These are phyloP conservation scores for Lojkania enalia DNA, from an alignment of 2,329 filamentous ascomycete species.

Conservation along the genomic window DNA sequence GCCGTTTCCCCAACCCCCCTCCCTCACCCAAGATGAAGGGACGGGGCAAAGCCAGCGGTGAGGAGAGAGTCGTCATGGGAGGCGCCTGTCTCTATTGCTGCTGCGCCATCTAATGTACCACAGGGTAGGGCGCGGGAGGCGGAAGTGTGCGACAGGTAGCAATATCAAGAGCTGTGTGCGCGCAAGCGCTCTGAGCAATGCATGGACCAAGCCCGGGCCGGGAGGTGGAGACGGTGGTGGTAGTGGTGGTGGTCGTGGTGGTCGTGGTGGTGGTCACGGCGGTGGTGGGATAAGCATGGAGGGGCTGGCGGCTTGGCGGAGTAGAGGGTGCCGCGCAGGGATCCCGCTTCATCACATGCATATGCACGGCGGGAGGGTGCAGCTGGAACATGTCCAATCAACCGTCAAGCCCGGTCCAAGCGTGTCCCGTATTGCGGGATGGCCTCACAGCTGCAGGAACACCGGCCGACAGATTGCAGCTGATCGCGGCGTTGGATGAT, in stretches of 20 bases:
- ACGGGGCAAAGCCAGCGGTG: not conserved
- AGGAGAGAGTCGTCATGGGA: no score
- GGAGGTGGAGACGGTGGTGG: no score
- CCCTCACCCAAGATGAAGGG: no score
- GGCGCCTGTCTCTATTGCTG: slow-evolving; percentile 1
- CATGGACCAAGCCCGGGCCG: slow-evolving; percentile 12
- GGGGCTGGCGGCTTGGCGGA: slow-evolving; percentile 23
- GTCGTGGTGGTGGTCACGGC: no score
- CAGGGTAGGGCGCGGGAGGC: slow-evolving; percentile 3
- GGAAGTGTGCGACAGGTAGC: slow-evolving; percentile 27
- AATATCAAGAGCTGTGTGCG: slow-evolving; percentile 15
- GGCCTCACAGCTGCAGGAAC: slow-evolving; percentile 45
- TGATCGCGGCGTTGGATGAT: slow-evolving; percentile 16
- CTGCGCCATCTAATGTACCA: slow-evolving; percentile 6
- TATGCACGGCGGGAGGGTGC: slow-evolving; percentile 44
- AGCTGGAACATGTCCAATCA: slow-evolving; percentile 37
- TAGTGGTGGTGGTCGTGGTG: no score
- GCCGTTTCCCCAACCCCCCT: slow-evolving; percentile 19
- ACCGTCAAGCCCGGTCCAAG: slow-evolving; percentile 17
- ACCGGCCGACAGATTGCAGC: slow-evolving; percentile 27
- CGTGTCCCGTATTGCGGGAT: slow-evolving; percentile 35
- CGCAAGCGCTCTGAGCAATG: slow-evolving; percentile 25
- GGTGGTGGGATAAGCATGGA: slow-evolving; percentile 10
- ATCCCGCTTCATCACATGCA: slow-evolving; percentile 41
- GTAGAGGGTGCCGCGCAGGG: slow-evolving; percentile 28